Conservation (phyloP, 2,329 filamentous ascomycete genomes). For the Phialophora macrospora region DNA sequence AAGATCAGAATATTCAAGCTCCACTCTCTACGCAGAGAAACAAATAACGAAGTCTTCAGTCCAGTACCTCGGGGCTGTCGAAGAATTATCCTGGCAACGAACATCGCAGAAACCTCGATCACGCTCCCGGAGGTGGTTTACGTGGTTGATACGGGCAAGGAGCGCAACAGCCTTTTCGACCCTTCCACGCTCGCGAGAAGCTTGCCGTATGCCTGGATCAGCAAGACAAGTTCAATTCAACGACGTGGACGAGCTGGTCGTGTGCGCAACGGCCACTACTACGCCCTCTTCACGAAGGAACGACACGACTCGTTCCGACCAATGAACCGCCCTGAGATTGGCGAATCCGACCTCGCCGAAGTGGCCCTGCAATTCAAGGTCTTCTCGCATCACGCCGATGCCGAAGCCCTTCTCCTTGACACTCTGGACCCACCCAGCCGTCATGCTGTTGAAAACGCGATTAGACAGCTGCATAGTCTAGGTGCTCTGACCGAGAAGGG, state of each 20-base stretch:
- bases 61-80: slow-evolving; percentile 63
- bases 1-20: slow-evolving; percentile 54
- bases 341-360: slow-evolving; percentile 90
- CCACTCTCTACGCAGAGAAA: slow-evolving; percentile 54
- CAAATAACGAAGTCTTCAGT: slow-evolving; percentile 52
- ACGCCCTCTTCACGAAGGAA: slow-evolving; percentile 90
- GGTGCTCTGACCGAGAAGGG: slow-evolving; percentile 80
- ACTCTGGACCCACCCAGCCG: slow-evolving; percentile 86
- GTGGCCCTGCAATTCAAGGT: slow-evolving; percentile 96
- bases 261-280: slow-evolving; percentile 92
- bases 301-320: slow-evolving; percentile 77
- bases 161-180: slow-evolving; percentile 29
- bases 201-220: slow-evolving; percentile 32
- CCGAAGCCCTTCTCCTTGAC: slow-evolving; percentile 72
- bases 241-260: slow-evolving; percentile 89
- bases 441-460: slow-evolving; percentile 88
- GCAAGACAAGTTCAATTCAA: slow-evolving; percentile 91
- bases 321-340: slow-evolving; percentile 93
- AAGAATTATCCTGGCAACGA: slow-evolving; percentile 95
- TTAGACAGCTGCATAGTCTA: slow-evolving; percentile 90
- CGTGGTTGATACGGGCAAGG: slow-evolving; percentile 93
- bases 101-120: slow-evolving; percentile 97
- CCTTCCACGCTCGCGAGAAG: slow-evolving; percentile 20
- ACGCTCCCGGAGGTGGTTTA: slow-evolving; percentile 97
- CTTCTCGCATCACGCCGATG: slow-evolving; percentile 40